Evolutionary conservation across 1,139 yeast species (phyloP).

Genomic region (Zygosaccharomyces pseudobailii): DNA sequence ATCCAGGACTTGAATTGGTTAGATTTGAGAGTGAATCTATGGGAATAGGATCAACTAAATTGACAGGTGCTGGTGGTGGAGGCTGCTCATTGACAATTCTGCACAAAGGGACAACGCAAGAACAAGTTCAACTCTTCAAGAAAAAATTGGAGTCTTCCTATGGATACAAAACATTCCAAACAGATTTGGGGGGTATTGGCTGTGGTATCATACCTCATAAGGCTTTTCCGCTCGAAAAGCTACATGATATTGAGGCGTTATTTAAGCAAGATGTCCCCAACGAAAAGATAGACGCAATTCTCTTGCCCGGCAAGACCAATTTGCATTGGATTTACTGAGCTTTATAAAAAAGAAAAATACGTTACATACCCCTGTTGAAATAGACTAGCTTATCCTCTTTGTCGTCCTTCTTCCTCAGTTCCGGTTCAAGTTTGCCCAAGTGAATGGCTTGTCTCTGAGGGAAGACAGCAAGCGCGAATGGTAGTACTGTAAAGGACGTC

Average conservation of each 20-base stretch:
- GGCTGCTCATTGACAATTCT: conserved; percentile 94
- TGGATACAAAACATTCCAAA: conserved; percentile 75
- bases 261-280: conserved; percentile 15
- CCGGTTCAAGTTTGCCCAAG: conserved; percentile 56
- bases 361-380: conserved; percentile 87
- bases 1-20: conserved; percentile 76
- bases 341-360: not conserved
- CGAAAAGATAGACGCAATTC: conserved; percentile 13
- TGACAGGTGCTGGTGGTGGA: conserved; percentile 99
- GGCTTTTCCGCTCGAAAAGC: conserved; percentile 1
- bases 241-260: conserved; percentile 15
- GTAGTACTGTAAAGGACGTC: conserved; percentile 82
- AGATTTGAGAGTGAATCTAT: conserved; percentile 57
- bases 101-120: conserved; percentile 44
- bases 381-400: conserved; percentile 60
- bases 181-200: conserved; percentile 86
- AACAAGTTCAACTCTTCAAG: conserved; percentile 36
- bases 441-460: conserved; percentile 75
- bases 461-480: conserved; percentile 92
- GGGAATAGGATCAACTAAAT: conserved; percentile 77
- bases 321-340: conserved; percentile 17
- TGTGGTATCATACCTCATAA: conserved; percentile 48
- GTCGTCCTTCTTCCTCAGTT: conserved; percentile 41
- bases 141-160: conserved; percentile 36
- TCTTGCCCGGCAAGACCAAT: conserved; percentile 18